Conservation (phyloP, 129 eudicot species). For the Erigeron canadensis region DNA sequence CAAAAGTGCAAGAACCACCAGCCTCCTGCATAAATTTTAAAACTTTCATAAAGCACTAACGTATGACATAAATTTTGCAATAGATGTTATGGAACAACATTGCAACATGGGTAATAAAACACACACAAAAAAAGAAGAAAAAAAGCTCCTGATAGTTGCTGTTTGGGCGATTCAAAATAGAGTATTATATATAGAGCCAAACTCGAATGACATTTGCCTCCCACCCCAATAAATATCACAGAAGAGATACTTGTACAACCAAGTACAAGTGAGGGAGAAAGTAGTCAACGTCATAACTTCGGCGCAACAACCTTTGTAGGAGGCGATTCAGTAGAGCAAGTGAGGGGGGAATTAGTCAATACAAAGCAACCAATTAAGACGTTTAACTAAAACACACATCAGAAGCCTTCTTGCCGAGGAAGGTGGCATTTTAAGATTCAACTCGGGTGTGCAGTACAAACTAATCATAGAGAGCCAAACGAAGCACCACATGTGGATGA, state of each 20-base stretch:
- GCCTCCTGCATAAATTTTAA: no score
- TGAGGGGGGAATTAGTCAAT: neutral
- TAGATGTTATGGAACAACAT: no score
- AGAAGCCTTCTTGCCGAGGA: neutral
- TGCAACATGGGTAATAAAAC: no score
- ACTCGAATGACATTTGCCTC: neutral
- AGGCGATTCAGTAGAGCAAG: neutral
- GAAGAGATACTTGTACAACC: neutral
- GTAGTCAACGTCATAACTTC: neutral
- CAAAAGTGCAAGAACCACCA: no score
- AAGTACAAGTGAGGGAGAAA: neutral
- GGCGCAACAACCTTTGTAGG: neutral
- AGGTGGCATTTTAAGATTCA: neutral
- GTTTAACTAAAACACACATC: neutral
- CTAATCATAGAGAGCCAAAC: conserved; percentile 21
- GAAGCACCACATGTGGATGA: neutral
- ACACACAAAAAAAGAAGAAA: no score
- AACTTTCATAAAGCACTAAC: no score
- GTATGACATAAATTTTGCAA: no score
- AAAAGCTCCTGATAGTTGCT: neutral
- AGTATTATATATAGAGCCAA: neutral
- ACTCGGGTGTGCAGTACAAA: neutral
- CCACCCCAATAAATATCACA: neutral
- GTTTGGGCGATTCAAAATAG: neutral
- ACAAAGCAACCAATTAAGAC: neutral